Conservation (phyloP, 371 early-diverging fungal genomes). For the Fennellomyces sp. region DNA sequence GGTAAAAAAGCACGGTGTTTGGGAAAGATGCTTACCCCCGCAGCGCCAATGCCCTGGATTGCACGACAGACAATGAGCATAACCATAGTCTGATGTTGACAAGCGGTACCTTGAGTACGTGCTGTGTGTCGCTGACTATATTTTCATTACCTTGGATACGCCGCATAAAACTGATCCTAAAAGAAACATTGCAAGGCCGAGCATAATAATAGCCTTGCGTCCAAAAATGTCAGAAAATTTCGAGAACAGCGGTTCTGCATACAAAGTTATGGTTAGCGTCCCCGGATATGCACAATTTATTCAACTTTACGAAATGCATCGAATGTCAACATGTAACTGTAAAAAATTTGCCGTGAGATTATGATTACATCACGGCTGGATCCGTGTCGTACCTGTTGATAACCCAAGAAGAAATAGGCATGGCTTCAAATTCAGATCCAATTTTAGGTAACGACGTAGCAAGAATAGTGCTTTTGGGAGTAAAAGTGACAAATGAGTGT, state of each 20-base stretch:
- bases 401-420: constrained; percentile 67
- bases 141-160: constrained; percentile 34
- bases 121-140: not conserved
- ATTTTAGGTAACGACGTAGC: constrained; percentile 74
- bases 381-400: constrained; percentile 49
- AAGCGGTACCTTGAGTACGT: not conserved
- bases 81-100: constrained; percentile 47
- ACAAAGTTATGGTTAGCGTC: not conserved
- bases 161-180: constrained; percentile 67
- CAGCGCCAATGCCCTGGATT: constrained; percentile 64
- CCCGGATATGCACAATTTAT: not conserved
- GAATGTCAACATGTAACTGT: constrained; percentile 26
- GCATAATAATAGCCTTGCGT: constrained; percentile 60
- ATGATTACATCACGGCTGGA: too few species aligned
- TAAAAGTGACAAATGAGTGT: too few species aligned
- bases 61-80: constrained; percentile 70
- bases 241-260: constrained; percentile 55
- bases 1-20: not conserved
- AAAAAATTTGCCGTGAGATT: not conserved
- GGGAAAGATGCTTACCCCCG: constrained; percentile 34
- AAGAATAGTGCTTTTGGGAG: constrained; percentile 65
- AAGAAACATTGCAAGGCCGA: constrained; percentile 62
- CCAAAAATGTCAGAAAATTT: constrained; percentile 79
- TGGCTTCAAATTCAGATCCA: constrained; percentile 69
- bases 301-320: constrained; percentile 44